A percentile compares a stretch with the other conserved stretches of the same genome.
Evolutionary conservation across 2,329 filamentous ascomycete genomes (phyloP).

Genomic region (Lachnellula suecica): DNA sequence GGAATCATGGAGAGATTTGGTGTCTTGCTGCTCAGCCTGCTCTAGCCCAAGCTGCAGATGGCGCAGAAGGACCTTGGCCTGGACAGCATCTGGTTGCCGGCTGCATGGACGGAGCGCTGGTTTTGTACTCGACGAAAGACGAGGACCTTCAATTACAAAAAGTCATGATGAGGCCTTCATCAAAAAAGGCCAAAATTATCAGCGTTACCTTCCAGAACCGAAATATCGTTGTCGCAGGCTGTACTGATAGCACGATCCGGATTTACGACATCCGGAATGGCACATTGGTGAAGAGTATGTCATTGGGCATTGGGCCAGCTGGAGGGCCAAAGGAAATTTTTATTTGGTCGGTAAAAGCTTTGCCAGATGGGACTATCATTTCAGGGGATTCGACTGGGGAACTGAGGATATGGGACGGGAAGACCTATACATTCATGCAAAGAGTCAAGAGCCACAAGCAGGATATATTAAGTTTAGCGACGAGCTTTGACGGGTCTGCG

Average conservation of each 20-base stretch:
- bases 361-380: constrained; percentile 85
- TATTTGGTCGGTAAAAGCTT: constrained; percentile 89
- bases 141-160: constrained; percentile 78
- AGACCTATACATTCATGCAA: constrained; percentile 85
- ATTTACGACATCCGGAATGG: constrained; percentile 84
- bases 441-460: constrained; percentile 84
- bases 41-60: constrained; percentile 19
- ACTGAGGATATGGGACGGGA: constrained; percentile 89
- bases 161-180: constrained; percentile 71
- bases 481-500: constrained; percentile 74
- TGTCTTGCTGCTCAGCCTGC: constrained; percentile 84
- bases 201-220: constrained; percentile 88
- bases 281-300: constrained; percentile 76
- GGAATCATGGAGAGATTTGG: constrained; percentile 96
- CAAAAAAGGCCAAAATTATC: constrained; percentile 84
- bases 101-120: constrained; percentile 87
- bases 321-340: constrained; percentile 83
- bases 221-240: constrained; percentile 81
- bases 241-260: constrained; percentile 94
- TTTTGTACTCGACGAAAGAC: constrained; percentile 83
- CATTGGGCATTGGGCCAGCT: constrained; percentile 73
- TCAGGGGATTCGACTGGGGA: constrained; percentile 95
- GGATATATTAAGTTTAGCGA: constrained; percentile 85
- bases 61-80: constrained; percentile 33
- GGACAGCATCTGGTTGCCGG: constrained; percentile 75